Percentiles rank a stretch among this genome's conserved stretches.
Evolutionary conservation across 2,329 filamentous ascomycete species (phyloP).

Genomic region (Geosmithia flava): DNA sequence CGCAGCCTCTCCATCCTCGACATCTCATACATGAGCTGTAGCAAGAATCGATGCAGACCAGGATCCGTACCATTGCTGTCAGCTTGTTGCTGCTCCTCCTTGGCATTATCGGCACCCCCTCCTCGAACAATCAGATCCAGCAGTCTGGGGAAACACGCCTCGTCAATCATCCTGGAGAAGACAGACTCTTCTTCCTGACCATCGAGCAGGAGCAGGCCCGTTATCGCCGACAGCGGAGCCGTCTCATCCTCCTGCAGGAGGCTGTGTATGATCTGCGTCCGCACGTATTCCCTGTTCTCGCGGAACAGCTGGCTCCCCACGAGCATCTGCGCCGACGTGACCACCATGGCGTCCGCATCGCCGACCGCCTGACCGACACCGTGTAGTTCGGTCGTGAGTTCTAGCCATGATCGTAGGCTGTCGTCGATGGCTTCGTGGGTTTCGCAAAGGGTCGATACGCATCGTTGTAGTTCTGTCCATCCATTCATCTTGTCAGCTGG

Average conservation of each 20-base stretch:
- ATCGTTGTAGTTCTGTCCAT: slow-evolving; percentile 30
- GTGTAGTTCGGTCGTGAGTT: slow-evolving; percentile 64
- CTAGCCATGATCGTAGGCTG: slow-evolving; percentile 71
- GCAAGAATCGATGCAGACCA: slow-evolving; percentile 63
- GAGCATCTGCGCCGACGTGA: slow-evolving; percentile 67
- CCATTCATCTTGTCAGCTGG: no score
- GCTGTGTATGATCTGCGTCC: slow-evolving; percentile 84
- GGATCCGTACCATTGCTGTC: slow-evolving; percentile 29
- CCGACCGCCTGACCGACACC: slow-evolving; percentile 66
- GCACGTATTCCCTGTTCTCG: slow-evolving; percentile 71
- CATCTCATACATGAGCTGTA: slow-evolving; percentile 94
- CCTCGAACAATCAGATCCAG: slow-evolving; percentile 55
- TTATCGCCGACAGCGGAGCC: slow-evolving; percentile 67
- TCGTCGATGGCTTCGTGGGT: slow-evolving; percentile 62
- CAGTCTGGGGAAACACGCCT: slow-evolving; percentile 72
- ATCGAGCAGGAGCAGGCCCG: slow-evolving; percentile 77
- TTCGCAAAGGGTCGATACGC: slow-evolving; percentile 32
- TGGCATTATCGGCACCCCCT: slow-evolving; percentile 36
- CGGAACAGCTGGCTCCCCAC: slow-evolving; percentile 64
- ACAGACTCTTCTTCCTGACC: slow-evolving; percentile 65
- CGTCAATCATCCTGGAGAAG: slow-evolving; percentile 78
- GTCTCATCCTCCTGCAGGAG: slow-evolving; percentile 81
- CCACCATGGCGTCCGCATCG: slow-evolving; percentile 40
- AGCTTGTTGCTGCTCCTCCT: slow-evolving; percentile 20
- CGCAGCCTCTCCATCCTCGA: slow-evolving; percentile 77